Evolutionary conservation across 2,329 filamentous ascomycete genomes (phyloP), one percentile per base, ranked within the genome.

Genomic region (Dichotomopilus funicola): DNA sequence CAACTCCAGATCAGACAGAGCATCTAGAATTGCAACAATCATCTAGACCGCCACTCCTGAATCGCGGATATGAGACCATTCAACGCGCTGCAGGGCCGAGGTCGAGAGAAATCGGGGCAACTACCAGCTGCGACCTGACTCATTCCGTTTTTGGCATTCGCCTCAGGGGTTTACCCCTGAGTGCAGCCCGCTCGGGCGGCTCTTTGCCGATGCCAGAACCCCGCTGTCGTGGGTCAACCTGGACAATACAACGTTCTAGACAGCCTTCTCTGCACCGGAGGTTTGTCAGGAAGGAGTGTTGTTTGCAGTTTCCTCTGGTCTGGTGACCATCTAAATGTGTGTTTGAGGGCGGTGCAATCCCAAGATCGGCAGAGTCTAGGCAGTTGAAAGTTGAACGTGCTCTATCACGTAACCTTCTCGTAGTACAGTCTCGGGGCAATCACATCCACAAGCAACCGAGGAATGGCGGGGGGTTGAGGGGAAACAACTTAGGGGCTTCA

Each of bases 281-380:
- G 43, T 19, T 48, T 10, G 10, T 42, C n/a, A 4, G 6, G 36
- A 50, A 50, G 53, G 41, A 19, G 40, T n/a, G 3, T 45, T n/a
- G n/a, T 9, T 34, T 27, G 19, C 19, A 12, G 5, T 1, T 5
- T 37, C 43, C 41, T 34, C 42, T 4, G 6, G 41, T 33, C 11
- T 46, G 47, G 44, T 46, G 27, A 51, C 40, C 40, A 31, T 7
- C 13, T 13, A 51, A 37, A 19, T 43, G 19, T n/a, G 44, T 8
- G 13, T 19, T 36, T 38, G 33, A 11, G 53, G 19, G 53, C 43
- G 36, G 44, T 49, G 49, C 40, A 55, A 19, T 12, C 6, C 33
- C 37, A 31, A 33, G 57, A 59, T 59, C 54, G 51, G 52, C 57
- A 47, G 27, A 41, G 54, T 36, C 54, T 59, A 54, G 57, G 56